Percentiles rank a stretch among this genome's conserved stretches.
Evolutionary conservation across 2,329 filamentous ascomycete genomes (phyloP).

Genomic region (Phaeosphaeria sp.): DNA sequence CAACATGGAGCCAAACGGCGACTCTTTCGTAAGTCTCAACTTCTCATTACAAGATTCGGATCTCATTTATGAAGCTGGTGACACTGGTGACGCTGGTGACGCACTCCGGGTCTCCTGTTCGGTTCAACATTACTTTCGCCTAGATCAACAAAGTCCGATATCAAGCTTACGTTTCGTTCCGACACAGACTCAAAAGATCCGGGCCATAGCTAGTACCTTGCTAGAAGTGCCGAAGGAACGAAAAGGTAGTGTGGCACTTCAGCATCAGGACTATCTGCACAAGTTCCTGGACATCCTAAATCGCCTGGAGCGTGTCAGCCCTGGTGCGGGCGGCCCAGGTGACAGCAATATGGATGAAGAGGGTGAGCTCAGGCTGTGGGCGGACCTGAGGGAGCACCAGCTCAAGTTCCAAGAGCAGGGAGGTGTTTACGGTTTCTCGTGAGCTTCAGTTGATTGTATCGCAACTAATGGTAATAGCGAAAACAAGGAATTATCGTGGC

Average conservation of each 20-base stretch:
- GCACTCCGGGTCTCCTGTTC: conserved; percentile 11
- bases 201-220: conserved; percentile 81
- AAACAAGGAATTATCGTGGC: not conserved
- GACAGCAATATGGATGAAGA: conserved; percentile 66
- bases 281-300: conserved; percentile 77
- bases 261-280: conserved; percentile 73
- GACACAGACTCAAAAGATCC: conserved; percentile 76
- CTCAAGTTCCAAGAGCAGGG: conserved; percentile 72
- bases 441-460: conserved; percentile 1
- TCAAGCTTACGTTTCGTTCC: conserved; percentile 34
- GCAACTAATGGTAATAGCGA: not conserved
- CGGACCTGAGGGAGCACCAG: conserved; percentile 79
- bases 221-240: conserved; percentile 66
- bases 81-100: conserved; percentile 8
- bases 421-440: conserved; percentile 56
- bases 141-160: conserved; percentile 15
- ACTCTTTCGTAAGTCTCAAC: conserved; percentile 63
- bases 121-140: conserved; percentile 12
- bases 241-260: conserved; percentile 59
- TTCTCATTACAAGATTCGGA: conserved; percentile 19
- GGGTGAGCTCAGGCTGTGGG: conserved; percentile 78
- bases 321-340: conserved; percentile 40
- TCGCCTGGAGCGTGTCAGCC: conserved; percentile 71
- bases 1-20: conserved; percentile 78
- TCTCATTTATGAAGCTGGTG: conserved; percentile 13